Evolutionary conservation across 345 rosid genomes (phyloP), one percentile per base, ranked within the genome.

Genomic region (Erysimum cheiranthoides): DNA sequence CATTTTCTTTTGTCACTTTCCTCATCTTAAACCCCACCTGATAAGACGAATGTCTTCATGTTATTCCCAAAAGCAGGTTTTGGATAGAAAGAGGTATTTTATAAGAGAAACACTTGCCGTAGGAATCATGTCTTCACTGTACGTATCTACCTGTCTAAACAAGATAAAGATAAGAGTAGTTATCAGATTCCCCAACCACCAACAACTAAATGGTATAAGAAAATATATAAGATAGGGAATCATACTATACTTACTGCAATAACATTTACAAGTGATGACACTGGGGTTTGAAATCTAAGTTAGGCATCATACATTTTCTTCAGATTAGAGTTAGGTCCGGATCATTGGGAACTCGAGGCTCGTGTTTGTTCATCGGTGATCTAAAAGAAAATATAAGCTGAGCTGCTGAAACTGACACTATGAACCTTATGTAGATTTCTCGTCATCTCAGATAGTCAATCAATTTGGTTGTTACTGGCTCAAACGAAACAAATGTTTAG

Each of bases 91-190:
- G 12, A 40, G 2, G 2, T 0, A 27, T 3, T 12, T 39, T 2
- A 13, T 14, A 71, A 65, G n/a, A 43, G 25, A n/a, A 21, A 18
- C 5, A 38, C 87, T 46, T 18, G 87, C 94, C 34, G 95, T 91
- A n/a, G 97, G 97, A 66, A 91, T 91, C 97, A 91, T 91, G 74
- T 91, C 97, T 83, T 91, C 94, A 54, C 97, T 91, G 70, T 89
- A 91, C 65, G 93, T 94, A 78, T 93, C 94, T 60, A 78, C 94
- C 94, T 60, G 94, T 91, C 94, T 77, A 69, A 52, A 57, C 30
- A 64, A 79, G 39, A 36, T 39, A 57, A 10, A 10, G 2, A 58
- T 69, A 43, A 63, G 32, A 36, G 32, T 43, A 8, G 0, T 65
- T 63, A 53, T 68, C 46, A 49, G 56, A 61, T n/a, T 21, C 16